Evolutionary conservation across 768 basidiomycete species (phyloP).

Genomic region (Collybiopsis luxurians): DNA sequence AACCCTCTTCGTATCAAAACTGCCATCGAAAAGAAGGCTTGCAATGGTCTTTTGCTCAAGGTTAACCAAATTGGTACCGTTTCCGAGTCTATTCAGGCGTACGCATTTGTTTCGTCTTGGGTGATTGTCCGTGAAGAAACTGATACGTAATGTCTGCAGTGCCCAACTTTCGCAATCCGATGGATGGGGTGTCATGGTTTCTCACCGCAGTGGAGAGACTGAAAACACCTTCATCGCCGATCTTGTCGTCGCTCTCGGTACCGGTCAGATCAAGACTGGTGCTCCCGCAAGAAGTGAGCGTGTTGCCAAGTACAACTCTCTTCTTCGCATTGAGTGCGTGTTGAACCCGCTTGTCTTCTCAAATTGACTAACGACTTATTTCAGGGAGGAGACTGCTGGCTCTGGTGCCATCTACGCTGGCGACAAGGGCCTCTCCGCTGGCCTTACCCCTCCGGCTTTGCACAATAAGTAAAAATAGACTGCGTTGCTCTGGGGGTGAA

Average conservation of each 20-base stretch:
- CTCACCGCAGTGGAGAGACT: slow-evolving; percentile 98
- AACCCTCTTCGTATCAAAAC: slow-evolving; percentile 97
- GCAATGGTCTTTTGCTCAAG: slow-evolving; percentile 98
- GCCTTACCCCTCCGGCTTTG: slow-evolving; percentile 68
- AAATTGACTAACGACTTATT: slow-evolving; percentile 10
- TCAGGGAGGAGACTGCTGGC: slow-evolving; percentile 72
- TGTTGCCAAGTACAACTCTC: slow-evolving; percentile 90
- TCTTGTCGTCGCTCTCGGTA: slow-evolving; percentile 88
- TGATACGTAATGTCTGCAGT: slow-evolving; percentile 35
- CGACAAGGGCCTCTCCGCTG: slow-evolving; percentile 75
- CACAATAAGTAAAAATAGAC: slow-evolving; percentile 52
- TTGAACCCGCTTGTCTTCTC: not conserved
- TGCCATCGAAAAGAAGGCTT: slow-evolving; percentile 99
- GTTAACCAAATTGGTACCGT: slow-evolving; percentile 99
- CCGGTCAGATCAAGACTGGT: slow-evolving; percentile 98
- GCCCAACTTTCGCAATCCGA: slow-evolving; percentile 95
- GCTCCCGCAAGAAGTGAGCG: slow-evolving; percentile 96
- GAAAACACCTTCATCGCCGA: slow-evolving; percentile 97
- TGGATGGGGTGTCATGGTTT: slow-evolving; percentile 99
- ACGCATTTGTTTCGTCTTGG: slow-evolving; percentile 28
- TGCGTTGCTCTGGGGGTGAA: not conserved
- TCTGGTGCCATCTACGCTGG: slow-evolving; percentile 72
- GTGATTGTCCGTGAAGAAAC: not conserved
- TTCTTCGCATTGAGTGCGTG: slow-evolving; percentile 87
- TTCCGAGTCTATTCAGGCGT: slow-evolving; percentile 99